phyloP scores from a whole-genome alignment of 495 filamentous ascomycete species.

The Emericellopsis terricola region DNA sequence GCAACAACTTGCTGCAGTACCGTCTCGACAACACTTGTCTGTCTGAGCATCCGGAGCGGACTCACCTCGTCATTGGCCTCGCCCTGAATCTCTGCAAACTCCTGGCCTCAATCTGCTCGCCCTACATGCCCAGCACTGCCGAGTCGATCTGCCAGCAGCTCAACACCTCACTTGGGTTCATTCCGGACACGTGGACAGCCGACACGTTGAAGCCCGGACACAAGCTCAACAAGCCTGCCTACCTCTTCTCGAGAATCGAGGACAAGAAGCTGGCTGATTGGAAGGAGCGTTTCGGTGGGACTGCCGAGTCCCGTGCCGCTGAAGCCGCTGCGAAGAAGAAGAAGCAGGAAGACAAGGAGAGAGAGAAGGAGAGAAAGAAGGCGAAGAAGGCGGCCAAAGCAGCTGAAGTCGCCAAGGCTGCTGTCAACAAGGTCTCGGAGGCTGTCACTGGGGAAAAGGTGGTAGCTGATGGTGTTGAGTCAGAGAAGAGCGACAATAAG shows the following conservation, averaged over 20 bases:
- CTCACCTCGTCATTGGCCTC: constrained; percentile 61
- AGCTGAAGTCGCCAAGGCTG: constrained; percentile 4
- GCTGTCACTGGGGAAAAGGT: too few species aligned
- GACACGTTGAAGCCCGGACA: constrained; percentile 49
- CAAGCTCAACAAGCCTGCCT: constrained; percentile 61
- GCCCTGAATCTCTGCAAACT: constrained; percentile 72
- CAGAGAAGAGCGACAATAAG: too few species aligned
- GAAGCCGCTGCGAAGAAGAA: constrained; percentile 51
- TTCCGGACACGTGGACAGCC: constrained; percentile 55
- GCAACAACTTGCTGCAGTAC: constrained; percentile 74
- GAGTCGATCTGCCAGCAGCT: constrained; percentile 59
- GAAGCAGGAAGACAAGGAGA: constrained; percentile 27
- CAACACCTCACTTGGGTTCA: constrained; percentile 39
- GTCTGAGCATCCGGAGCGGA: constrained; percentile 50
- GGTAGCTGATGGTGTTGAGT: too few species aligned
- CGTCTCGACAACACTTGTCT: constrained; percentile 68
- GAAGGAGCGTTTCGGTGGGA: constrained; percentile 65
- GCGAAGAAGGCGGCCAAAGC: constrained; percentile 15
- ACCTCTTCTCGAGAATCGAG: constrained; percentile 74
- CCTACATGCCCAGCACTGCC: constrained; percentile 74
- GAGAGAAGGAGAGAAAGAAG: constrained; percentile 30
- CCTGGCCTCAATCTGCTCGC: constrained; percentile 53
- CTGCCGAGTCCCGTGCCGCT: constrained; percentile 30
- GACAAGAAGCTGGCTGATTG: constrained; percentile 69
- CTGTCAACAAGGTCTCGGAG: constrained; percentile 1